Conservation (phyloP, 805 yeast species). For the Hanseniaspora hatyaiensis region DNA sequence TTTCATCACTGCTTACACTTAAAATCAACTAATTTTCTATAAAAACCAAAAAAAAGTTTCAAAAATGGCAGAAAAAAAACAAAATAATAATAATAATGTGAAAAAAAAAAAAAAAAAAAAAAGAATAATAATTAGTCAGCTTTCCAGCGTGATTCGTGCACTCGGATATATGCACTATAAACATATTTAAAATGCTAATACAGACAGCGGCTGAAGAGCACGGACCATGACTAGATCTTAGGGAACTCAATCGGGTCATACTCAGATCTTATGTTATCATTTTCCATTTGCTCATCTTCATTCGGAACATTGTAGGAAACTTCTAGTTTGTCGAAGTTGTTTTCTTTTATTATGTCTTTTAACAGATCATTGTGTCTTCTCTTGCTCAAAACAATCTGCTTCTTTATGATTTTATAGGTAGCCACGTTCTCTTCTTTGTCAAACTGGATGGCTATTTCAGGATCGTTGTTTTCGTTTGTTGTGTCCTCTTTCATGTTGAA, state of each 20-base stretch:
- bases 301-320: slow-evolving; percentile 52
- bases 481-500: slow-evolving; percentile 51
- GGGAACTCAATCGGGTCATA: slow-evolving; percentile 60
- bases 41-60: no score
- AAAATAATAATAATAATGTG: no score
- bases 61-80: no score
- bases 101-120: no score
- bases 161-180: no score
- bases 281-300: slow-evolving; percentile 43
- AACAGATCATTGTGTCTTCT: slow-evolving; percentile 50
- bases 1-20: no score
- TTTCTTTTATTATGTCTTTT: slow-evolving; percentile 37
- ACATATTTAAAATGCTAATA: no score
- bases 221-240: slow-evolving; percentile 22
- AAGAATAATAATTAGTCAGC: no score
- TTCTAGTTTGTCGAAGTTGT: slow-evolving; percentile 45
- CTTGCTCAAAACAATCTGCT: slow-evolving; percentile 71
- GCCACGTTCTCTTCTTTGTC: slow-evolving; percentile 46
- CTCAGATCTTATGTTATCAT: slow-evolving; percentile 48
- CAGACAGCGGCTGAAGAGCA: no score
- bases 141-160: no score
- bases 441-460: slow-evolving; percentile 58
- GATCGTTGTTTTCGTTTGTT: slow-evolving; percentile 21
- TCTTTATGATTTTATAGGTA: slow-evolving; percentile 64
- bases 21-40: no score